Evolutionary conservation across 352 stramenopile genomes (phyloP).

Genomic region (Elongisporangium senticosum): DNA sequence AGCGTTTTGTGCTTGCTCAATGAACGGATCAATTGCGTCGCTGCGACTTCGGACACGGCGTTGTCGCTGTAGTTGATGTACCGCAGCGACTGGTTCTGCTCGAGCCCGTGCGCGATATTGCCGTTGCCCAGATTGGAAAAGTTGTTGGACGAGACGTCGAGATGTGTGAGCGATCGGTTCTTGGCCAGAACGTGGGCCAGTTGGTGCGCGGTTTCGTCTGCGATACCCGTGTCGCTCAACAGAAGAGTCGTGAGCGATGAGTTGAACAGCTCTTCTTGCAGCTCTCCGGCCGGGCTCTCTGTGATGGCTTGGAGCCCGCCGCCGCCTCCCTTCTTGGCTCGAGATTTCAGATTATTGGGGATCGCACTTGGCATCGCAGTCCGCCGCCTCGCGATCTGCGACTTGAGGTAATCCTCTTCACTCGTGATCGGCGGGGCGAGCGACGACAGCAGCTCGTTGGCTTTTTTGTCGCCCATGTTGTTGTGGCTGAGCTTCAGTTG

Average conservation of each 20-base stretch:
- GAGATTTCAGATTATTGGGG: slow-evolving; percentile 1
- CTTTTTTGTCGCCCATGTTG: slow-evolving; percentile 47
- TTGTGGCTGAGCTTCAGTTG: slow-evolving; percentile 70
- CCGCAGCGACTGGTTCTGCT: slow-evolving; percentile 36
- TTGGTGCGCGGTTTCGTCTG: slow-evolving; percentile 36
- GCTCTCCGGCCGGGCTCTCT: too few relatives aligned
- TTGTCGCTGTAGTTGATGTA: slow-evolving; percentile 62
- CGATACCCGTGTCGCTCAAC: slow-evolving; percentile 57
- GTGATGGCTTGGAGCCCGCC: too few relatives aligned
- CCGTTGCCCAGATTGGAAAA: slow-evolving; percentile 30
- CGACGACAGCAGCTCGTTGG: slow-evolving; percentile 40
- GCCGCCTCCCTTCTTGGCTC: too few relatives aligned
- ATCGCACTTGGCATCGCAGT: slow-evolving; percentile 15
- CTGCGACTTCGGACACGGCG: slow-evolving; percentile 30
- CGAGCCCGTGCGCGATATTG: slow-evolving; percentile 39
- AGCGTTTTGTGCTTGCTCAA: slow-evolving; percentile 29
- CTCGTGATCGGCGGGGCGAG: slow-evolving; percentile 33
- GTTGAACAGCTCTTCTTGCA: slow-evolving; percentile 39
- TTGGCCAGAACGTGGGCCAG: slow-evolving; percentile 36
- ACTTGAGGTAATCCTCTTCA: slow-evolving; percentile 46
- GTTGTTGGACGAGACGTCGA: slow-evolving; percentile 50
- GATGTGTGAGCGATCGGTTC: slow-evolving; percentile 43
- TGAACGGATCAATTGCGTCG: slow-evolving; percentile 26
- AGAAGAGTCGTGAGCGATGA: slow-evolving; percentile 48
- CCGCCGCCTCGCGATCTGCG: slow-evolving; percentile 23